Conservation (phyloP, 768 basidiomycete genomes). For the Mycena sanguinolenta region DNA sequence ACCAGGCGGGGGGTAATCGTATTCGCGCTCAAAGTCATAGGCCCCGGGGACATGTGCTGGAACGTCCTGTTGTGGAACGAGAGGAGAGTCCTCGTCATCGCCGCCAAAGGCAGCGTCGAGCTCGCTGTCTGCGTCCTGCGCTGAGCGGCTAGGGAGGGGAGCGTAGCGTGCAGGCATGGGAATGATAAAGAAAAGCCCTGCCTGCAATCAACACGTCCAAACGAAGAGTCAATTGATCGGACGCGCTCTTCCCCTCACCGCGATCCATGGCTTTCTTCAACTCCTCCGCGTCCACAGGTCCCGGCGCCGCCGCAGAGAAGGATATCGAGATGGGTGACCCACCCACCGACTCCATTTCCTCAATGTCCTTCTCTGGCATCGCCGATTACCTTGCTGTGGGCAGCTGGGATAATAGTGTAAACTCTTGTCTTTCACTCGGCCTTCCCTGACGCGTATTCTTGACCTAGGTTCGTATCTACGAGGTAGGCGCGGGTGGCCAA, state of each 20-base stretch:
- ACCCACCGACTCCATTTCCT: slow-evolving; percentile 89
- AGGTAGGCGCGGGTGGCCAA: slow-evolving; percentile 84
- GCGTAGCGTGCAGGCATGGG: slow-evolving; percentile 53
- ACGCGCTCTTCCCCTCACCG: neutral
- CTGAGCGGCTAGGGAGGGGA: slow-evolving; percentile 61
- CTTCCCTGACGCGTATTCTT: slow-evolving; percentile 35
- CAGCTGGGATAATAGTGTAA: slow-evolving; percentile 94
- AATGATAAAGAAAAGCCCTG: neutral
- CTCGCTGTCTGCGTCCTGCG: slow-evolving; percentile 66
- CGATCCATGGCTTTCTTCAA: slow-evolving; percentile 59
- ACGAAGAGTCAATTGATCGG: neutral
- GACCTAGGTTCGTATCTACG: slow-evolving; percentile 90
- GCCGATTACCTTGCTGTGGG: slow-evolving; percentile 93
- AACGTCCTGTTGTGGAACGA: slow-evolving; percentile 27
- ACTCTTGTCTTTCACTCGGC: slow-evolving; percentile 38
- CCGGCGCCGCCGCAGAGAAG: slow-evolving; percentile 68
- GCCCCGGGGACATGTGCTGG: slow-evolving; percentile 55
- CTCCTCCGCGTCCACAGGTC: slow-evolving; percentile 45
- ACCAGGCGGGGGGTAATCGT: slow-evolving; percentile 83
- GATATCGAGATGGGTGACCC: slow-evolving; percentile 87
- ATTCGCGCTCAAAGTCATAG: slow-evolving; percentile 88
- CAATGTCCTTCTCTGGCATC: slow-evolving; percentile 84
- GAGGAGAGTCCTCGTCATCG: slow-evolving; percentile 63
- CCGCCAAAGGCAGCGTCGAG: slow-evolving; percentile 84
- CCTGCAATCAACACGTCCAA: neutral